Evolutionary conservation across 164 flowering plant species (phyloP).

Genomic region (Kalanchoe fedtschenkoi): DNA sequence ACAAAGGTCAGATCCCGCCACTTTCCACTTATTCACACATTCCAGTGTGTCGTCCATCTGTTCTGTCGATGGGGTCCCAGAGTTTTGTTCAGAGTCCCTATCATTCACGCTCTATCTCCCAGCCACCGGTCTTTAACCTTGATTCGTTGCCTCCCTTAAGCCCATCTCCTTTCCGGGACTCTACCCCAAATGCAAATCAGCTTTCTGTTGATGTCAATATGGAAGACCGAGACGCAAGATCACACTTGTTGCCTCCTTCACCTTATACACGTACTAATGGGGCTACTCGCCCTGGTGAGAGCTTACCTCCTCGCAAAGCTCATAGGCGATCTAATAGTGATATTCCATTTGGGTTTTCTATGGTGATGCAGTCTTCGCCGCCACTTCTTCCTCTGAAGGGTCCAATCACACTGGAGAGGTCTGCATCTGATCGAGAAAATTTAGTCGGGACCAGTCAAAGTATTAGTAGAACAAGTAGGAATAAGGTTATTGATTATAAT

Average conservation of each 20-base stretch:
- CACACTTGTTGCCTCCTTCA: conserved; percentile 3
- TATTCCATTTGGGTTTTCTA: conserved; percentile 11
- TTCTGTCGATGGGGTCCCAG: background rate
- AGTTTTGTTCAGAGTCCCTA: conserved; percentile 7
- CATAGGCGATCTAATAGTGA: conserved; percentile 17
- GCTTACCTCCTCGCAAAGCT: conserved; percentile 12
- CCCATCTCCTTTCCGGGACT: conserved; percentile 10
- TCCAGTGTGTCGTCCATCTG: background rate
- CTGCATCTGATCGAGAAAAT: background rate
- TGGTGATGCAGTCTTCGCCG: conserved; percentile 11
- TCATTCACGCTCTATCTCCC: conserved; percentile 11
- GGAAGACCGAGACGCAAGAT: conserved; percentile 8
- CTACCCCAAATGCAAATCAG: background rate
- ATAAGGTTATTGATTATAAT: background rate
- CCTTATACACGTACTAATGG: conserved; percentile 1
- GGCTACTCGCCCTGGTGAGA: conserved; percentile 2
- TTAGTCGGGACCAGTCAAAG: background rate
- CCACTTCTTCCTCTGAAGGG: conserved; percentile 8
- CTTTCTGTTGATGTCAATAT: conserved; percentile 4
- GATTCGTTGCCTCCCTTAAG: conserved; percentile 13
- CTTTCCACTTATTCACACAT: conserved; percentile 3
- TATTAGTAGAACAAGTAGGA: conserved; percentile 5
- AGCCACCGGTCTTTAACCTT: conserved; percentile 9
- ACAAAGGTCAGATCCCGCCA: conserved; percentile 8
- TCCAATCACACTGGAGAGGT: background rate